Evolutionary conservation across 208 protist genomes (phyloP), one percentile per base, ranked within the genome.

Genomic region (Leishmania tropica): DNA sequence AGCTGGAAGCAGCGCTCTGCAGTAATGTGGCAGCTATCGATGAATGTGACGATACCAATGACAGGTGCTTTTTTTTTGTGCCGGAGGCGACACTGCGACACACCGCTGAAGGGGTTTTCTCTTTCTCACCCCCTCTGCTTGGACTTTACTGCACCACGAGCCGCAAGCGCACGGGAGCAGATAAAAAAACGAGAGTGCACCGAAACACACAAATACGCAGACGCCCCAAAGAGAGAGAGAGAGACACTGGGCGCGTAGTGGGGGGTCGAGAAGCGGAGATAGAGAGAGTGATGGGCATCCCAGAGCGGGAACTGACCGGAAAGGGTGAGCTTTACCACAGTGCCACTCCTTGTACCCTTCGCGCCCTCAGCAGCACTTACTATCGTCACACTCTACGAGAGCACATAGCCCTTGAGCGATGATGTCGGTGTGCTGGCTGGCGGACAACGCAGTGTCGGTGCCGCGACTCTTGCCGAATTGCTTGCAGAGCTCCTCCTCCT

Each of bases 331-430:
- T 7, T 53, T 45, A 31, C n/a, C 24, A 40, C 70, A 35, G 37
- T 3, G 47, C 6, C 21, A 10, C 70, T 19, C 45, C 45, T 74
- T 53, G 45, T 74, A n/a, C 31, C 42, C 28, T 35, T 54, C 45
- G 37, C 24, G 62, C 51, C 35, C 35, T 76, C 60, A 81, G 58
- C 79, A 45, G 48, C 75, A 87, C 62, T 79, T 81, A 51, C 72
- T 76, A 47, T 89, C 82, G 76, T 91, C 91, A 40, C 85, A 81
- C 37, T 94, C 88, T 17, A 94, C 62, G 6, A 91, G 73, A 6
- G 84, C 85, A 4, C 79, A 54, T 1, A 88, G 15, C 8, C 80
- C 82, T 71, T 90, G 86, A 28, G 62, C 64, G 15, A 87, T 21
- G n/a, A 89, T 64, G 35, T 76, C 40, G 35, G 65, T 72, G 19